These are phyloP conservation scores for Salix brachista DNA, from an alignment of 345 rosid species.

Conservation along the genomic window DNA sequence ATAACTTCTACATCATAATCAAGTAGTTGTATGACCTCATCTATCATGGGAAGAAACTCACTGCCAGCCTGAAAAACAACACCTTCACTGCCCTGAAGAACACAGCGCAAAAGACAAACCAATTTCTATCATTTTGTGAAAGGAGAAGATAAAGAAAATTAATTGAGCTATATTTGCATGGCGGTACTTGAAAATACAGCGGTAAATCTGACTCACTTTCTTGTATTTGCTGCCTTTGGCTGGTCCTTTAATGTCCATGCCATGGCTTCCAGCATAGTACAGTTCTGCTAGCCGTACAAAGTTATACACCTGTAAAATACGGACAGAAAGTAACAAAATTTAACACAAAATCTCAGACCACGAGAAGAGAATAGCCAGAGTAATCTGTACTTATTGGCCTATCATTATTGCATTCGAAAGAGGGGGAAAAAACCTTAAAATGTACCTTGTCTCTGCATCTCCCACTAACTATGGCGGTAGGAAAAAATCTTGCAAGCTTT, in stretches of 20 bases:
- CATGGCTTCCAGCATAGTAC: conserved; percentile 60
- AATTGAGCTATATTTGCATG: background rate
- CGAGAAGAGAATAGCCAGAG: background rate
- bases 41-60: conserved; percentile 41
- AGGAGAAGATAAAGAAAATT: conserved; percentile 24
- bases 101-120: background rate
- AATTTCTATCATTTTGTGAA: background rate
- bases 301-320: conserved; percentile 34
- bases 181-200: background rate
- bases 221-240: conserved; percentile 20
- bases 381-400: background rate
- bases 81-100: conserved; percentile 33
- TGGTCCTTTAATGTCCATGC: conserved; percentile 56
- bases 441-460: conserved; percentile 60
- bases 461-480: conserved; percentile 64
- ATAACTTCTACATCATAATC: background rate
- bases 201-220: conserved; percentile 33
- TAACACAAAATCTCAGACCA: background rate
- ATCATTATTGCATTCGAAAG: background rate
- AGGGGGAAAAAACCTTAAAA: no score
- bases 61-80: conserved; percentile 50
- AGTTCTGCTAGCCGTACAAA: conserved; percentile 44
- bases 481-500: conserved; percentile 49
- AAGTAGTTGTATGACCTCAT: conserved; percentile 27
- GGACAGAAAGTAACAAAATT: background rate